A percentile compares a stretch with the other conserved stretches of the same genome.
phyloP scores from a whole-genome alignment of 2,329 filamentous ascomycete genomes.

The Apiospora sp. region DNA sequence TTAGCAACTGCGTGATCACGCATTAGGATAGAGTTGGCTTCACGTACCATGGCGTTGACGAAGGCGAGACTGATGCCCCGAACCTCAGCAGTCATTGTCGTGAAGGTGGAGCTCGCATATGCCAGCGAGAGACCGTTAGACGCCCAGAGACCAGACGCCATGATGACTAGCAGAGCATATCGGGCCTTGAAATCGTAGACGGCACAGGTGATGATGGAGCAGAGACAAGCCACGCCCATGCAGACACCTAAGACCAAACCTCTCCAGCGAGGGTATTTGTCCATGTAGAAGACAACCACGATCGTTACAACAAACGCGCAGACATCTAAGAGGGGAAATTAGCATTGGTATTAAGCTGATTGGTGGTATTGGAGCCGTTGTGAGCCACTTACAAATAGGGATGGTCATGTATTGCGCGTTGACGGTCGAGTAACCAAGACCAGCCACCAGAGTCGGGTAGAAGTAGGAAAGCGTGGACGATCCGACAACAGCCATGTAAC shows the following conservation, averaged over 20 bases:
- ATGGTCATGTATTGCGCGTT: slow-evolving; percentile 60
- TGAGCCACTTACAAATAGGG: slow-evolving; percentile 50
- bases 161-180: slow-evolving; percentile 62
- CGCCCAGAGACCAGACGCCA: slow-evolving; percentile 62
- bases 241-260: slow-evolving; percentile 57
- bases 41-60: slow-evolving; percentile 53
- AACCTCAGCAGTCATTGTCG: slow-evolving; percentile 55
- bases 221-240: slow-evolving; percentile 51
- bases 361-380: slow-evolving; percentile 41
- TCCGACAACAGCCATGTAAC: slow-evolving; percentile 52
- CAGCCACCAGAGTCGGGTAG: slow-evolving; percentile 52
- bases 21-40: too few species aligned
- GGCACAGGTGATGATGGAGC: slow-evolving; percentile 49
- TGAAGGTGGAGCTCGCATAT: slow-evolving; percentile 61
- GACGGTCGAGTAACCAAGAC: slow-evolving; percentile 55
- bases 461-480: slow-evolving; percentile 60
- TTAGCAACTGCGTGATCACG: too few species aligned
- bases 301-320: slow-evolving; percentile 53
- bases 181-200: slow-evolving; percentile 60
- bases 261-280: slow-evolving; percentile 53
- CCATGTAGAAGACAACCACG: slow-evolving; percentile 55
- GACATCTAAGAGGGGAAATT: not conserved
- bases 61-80: slow-evolving; percentile 60
- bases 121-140: slow-evolving; percentile 60
- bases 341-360: not conserved